Evolutionary conservation across 2,329 filamentous ascomycete genomes (phyloP).

Genomic region (Fusarium nelsonii): DNA sequence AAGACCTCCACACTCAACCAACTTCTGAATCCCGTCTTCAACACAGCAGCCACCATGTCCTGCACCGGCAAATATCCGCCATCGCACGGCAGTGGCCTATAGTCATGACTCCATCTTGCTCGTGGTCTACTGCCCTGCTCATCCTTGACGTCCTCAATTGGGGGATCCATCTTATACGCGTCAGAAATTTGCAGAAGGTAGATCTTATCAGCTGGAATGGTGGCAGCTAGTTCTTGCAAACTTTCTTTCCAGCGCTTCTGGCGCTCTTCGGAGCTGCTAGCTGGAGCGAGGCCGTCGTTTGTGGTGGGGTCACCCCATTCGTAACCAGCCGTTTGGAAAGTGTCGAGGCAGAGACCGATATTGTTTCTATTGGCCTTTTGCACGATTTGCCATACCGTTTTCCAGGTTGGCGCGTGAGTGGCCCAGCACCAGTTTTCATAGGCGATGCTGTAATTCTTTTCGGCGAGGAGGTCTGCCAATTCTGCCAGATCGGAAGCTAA

Average conservation of each 20-base stretch:
- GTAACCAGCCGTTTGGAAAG: conserved; percentile 79
- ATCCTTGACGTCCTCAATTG: conserved; percentile 62
- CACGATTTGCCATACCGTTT: conserved; percentile 77
- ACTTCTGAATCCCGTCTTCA: conserved; percentile 74
- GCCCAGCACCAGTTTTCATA: conserved; percentile 91
- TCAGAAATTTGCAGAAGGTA: conserved; percentile 81
- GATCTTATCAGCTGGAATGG: conserved; percentile 76
- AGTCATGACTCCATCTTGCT: conserved; percentile 78
- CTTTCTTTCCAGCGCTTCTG: conserved; percentile 64
- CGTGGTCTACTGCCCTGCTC: conserved; percentile 69
- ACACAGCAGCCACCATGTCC: conserved; percentile 73
- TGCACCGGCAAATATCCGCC: conserved; percentile 78
- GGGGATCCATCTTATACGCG: conserved; percentile 72
- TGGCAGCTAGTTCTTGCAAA: conserved; percentile 66
- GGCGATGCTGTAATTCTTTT: conserved; percentile 70
- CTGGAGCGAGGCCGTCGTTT: conserved; percentile 67
- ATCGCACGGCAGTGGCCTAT: conserved; percentile 75
- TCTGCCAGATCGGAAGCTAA: conserved; percentile 72
- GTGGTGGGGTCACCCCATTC: conserved; percentile 81
- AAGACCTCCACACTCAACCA: conserved; percentile 80
- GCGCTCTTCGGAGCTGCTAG: conserved; percentile 57
- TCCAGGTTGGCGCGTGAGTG: conserved; percentile 76
- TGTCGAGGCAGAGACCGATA: conserved; percentile 81
- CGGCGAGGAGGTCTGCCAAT: conserved; percentile 71
- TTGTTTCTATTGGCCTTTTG: conserved; percentile 72